These are phyloP conservation scores for Psilocybe sp. DNA, from an alignment of 768 basidiomycete genomes.

Conservation along the genomic window DNA sequence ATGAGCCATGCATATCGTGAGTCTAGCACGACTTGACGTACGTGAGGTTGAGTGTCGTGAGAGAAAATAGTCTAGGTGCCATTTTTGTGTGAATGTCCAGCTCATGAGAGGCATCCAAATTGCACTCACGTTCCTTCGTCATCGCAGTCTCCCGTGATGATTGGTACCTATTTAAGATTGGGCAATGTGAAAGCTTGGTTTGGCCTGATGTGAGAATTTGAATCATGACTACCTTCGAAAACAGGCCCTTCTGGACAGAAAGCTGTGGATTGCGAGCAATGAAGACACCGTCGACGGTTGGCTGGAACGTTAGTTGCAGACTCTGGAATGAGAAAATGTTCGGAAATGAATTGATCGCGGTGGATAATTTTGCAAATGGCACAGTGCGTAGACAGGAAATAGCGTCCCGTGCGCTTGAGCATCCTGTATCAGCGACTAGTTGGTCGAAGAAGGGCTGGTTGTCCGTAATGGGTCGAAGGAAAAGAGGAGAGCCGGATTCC, in stretches of 20 bases:
- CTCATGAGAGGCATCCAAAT: background rate
- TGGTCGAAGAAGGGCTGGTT: constrained; percentile 24
- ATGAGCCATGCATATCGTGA: too few species aligned
- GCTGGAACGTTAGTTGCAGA: constrained; percentile 28
- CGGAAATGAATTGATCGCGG: constrained; percentile 30
- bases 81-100: background rate
- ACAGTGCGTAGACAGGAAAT: constrained; percentile 31
- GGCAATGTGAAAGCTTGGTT: too few species aligned
- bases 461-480: constrained; percentile 6
- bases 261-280: constrained; percentile 22
- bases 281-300: constrained; percentile 35
- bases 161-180: constrained; percentile 15
- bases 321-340: constrained; percentile 25
- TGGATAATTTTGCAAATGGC: constrained; percentile 25
- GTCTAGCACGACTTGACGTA: constrained; percentile 3
- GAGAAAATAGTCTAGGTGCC: constrained; percentile 14
- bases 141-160: constrained; percentile 31
- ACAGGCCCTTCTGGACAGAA: constrained; percentile 25
- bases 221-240: constrained; percentile 21
- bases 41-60: constrained; percentile 18
- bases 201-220: too few species aligned
- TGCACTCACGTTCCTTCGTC: constrained; percentile 39
- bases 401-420: constrained; percentile 21
- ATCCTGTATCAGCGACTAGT: constrained; percentile 26
- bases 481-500: constrained; percentile 17